Percentiles rank a stretch among this genome's conserved stretches.
phyloP scores from a whole-genome alignment of 192 early-diverging fungal genomes.

The Mortierella claussenii region DNA sequence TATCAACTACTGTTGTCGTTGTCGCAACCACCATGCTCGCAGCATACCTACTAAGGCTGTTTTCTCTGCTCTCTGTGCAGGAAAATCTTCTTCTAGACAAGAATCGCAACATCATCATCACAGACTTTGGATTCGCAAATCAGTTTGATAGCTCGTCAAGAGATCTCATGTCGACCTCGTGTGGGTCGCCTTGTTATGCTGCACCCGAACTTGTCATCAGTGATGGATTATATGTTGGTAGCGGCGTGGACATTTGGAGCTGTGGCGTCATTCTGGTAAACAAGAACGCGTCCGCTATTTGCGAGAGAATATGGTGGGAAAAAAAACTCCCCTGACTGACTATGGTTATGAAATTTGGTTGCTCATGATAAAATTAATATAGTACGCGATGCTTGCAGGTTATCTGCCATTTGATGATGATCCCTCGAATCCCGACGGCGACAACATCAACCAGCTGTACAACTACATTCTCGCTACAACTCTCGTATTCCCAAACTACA shows the following conservation, averaged over 20 bases:
- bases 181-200: slow-evolving; percentile 98
- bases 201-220: slow-evolving; percentile 98
- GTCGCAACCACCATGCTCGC: not conserved
- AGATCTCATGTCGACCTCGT: slow-evolving; percentile 92
- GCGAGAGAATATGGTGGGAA: not conserved
- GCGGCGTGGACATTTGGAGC: slow-evolving; percentile 97
- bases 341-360: no score
- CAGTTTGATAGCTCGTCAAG: slow-evolving; percentile 77
- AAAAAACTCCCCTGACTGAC: not conserved
- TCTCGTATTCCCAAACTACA: slow-evolving; percentile 88
- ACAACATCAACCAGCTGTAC: slow-evolving; percentile 88
- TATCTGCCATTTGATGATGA: slow-evolving; percentile 94
- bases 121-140: slow-evolving; percentile 99
- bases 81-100: slow-evolving; percentile 96
- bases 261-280: slow-evolving; percentile 93
- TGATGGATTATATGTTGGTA: slow-evolving; percentile 95
- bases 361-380: no score
- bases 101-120: slow-evolving; percentile 93
- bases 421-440: slow-evolving; percentile 88
- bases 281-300: no score
- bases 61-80: slow-evolving; percentile 45
- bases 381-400: slow-evolving; percentile 90
- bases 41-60: not conserved
- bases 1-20: not conserved
- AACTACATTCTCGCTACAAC: slow-evolving; percentile 86